Conservation (phyloP, 1,284 basidiomycete species). For the Ceratobasidium theobromae region DNA sequence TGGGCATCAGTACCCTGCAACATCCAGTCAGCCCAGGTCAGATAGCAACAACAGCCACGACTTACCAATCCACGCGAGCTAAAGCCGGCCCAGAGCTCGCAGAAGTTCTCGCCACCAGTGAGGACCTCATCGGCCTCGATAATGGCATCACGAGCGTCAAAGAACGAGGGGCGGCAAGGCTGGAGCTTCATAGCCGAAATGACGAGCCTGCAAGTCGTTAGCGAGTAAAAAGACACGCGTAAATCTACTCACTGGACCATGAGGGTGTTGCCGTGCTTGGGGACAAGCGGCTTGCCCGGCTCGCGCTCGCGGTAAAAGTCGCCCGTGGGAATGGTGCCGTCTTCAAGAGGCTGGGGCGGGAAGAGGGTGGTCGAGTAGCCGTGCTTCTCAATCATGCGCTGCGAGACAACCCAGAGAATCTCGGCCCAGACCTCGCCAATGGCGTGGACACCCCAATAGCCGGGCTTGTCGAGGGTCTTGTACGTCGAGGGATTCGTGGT, state of each 20-base stretch:
- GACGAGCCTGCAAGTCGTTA: conserved; percentile 56
- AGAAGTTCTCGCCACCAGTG: conserved; percentile 90
- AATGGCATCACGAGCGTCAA: conserved; percentile 90
- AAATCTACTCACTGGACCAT: conserved; percentile 60
- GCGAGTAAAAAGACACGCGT: background rate
- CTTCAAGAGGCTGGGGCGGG: conserved; percentile 66
- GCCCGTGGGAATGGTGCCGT: conserved; percentile 62
- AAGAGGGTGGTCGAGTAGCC: conserved; percentile 78
- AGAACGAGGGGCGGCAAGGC: conserved; percentile 88
- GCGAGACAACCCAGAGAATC: conserved; percentile 83
- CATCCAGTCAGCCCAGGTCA: background rate
- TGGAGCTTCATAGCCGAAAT: conserved; percentile 93
- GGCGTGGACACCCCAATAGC: conserved; percentile 89
- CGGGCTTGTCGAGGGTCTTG: conserved; percentile 92
- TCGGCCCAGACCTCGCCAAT: conserved; percentile 97
- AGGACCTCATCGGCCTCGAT: conserved; percentile 89
- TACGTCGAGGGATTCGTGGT: conserved; percentile 89
- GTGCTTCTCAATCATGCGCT: conserved; percentile 76
- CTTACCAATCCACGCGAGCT: conserved; percentile 68
- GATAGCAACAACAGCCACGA: too few species aligned
- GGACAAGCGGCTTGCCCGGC: conserved; percentile 64
- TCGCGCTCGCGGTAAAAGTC: conserved; percentile 70
- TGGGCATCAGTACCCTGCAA: conserved; percentile 62
- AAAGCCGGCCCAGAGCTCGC: conserved; percentile 88
- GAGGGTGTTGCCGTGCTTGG: conserved; percentile 91